Conservation (phyloP, 345 rosid genomes). For the Geranium brycei region DNA sequence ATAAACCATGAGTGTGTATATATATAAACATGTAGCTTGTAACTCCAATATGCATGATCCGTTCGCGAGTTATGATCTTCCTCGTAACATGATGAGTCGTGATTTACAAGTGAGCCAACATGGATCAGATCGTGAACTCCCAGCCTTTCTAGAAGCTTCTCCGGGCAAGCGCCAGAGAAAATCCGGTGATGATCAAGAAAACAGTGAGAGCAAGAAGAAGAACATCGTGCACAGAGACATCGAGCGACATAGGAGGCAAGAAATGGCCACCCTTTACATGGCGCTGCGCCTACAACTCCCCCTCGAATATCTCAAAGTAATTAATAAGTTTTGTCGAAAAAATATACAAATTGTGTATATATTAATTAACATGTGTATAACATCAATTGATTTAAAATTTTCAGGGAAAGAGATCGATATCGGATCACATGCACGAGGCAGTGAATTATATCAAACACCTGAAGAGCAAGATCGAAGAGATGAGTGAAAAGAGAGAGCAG, state of each 20-base stretch:
- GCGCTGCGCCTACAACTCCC: slow-evolving; percentile 6
- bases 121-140: no score
- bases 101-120: no score
- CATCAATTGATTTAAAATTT: not conserved
- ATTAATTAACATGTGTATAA: not conserved
- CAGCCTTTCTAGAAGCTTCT: no score
- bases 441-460: slow-evolving; percentile 11
- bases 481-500: slow-evolving; percentile 8
- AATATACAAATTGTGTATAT: not conserved
- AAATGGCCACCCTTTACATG: slow-evolving; percentile 9
- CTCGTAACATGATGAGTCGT: no score
- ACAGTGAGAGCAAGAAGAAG: not conserved
- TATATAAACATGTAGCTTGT: no score
- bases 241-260: slow-evolving; percentile 9
- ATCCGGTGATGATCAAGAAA: no score
- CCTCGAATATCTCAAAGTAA: slow-evolving; percentile 8
- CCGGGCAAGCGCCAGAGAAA: no score
- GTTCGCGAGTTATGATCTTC: no score
- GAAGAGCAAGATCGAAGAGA: slow-evolving; percentile 8
- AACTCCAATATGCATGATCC: no score
- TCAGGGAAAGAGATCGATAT: slow-evolving; percentile 15
- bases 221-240: slow-evolving; percentile 5
- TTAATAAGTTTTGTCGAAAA: not conserved
- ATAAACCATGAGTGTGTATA: no score
- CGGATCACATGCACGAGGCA: slow-evolving; percentile 14